These are phyloP conservation scores for Gonium pectorale DNA, from an alignment of 139 green algal genomes.

Conservation along the genomic window DNA sequence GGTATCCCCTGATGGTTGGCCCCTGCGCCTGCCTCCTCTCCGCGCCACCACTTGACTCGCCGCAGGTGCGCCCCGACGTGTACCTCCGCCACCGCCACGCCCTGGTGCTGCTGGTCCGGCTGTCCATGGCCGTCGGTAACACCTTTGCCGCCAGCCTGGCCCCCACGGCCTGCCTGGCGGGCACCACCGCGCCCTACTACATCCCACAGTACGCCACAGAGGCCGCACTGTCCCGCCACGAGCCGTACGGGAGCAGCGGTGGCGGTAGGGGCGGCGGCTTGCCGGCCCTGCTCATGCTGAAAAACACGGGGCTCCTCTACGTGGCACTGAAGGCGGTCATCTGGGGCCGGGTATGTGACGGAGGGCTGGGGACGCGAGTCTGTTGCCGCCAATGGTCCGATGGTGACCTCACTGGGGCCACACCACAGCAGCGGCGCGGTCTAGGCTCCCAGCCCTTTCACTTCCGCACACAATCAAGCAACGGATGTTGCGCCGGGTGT, in stretches of 20 bases:
- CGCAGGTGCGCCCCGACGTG: neutral
- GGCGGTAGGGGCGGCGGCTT: neutral
- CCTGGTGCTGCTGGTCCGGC: neutral
- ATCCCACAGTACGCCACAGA: neutral
- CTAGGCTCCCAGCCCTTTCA: too few species aligned
- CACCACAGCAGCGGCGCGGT: too few species aligned
- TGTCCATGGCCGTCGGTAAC: conserved; percentile 23
- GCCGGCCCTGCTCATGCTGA: neutral
- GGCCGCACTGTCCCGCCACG: neutral
- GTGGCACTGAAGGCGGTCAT: conserved; percentile 7
- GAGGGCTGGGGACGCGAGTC: neutral
- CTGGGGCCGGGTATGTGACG: conserved; percentile 9
- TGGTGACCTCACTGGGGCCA: too few species aligned
- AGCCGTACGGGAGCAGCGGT: neutral
- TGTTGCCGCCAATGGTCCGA: too few species aligned
- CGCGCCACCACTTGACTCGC: neutral
- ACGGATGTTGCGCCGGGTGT: too few species aligned
- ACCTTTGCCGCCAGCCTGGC: neutral
- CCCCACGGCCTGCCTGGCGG: neutral
- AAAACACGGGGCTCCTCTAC: neutral
- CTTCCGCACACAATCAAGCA: too few species aligned
- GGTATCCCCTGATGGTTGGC: neutral
- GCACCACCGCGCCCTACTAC: conserved; percentile 17
- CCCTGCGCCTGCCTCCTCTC: neutral
- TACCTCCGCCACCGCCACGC: neutral